Conservation (phyloP, 768 basidiomycete species). For the Tephrocybe rancida region DNA sequence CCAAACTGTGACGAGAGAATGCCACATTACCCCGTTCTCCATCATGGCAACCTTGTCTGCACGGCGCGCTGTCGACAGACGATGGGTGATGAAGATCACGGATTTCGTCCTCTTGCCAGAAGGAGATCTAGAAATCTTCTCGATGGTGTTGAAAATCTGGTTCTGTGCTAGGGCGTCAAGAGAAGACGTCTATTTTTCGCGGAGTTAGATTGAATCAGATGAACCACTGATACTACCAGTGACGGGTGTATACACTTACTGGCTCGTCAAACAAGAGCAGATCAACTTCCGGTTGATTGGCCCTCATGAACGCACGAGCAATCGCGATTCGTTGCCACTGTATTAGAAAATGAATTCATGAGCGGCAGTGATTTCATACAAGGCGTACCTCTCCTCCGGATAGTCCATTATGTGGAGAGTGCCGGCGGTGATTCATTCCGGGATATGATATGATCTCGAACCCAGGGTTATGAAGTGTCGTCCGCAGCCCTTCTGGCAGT, state of each 20-base stretch:
- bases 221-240: too few species aligned
- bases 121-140: constrained; percentile 59
- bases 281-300: constrained; percentile 73
- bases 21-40: constrained; percentile 61
- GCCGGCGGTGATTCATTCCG: constrained; percentile 31
- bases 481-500: constrained; percentile 73
- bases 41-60: constrained; percentile 90
- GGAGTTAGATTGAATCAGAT: constrained; percentile 3
- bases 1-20: constrained; percentile 16
- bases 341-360: not conserved
- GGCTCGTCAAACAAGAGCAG: constrained; percentile 86
- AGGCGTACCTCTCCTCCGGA: constrained; percentile 81
- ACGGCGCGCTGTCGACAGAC: constrained; percentile 76
- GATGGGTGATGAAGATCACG: constrained; percentile 83
- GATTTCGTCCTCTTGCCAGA: constrained; percentile 66
- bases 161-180: constrained; percentile 82
- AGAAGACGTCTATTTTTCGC: constrained; percentile 63
- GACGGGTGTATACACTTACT: constrained; percentile 38
- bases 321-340: constrained; percentile 90
- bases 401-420: constrained; percentile 60
- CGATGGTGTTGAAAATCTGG: constrained; percentile 76
- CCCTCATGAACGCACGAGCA: constrained; percentile 86
- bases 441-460: constrained; percentile 56
- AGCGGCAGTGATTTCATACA: not conserved
- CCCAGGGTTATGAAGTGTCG: constrained; percentile 66